Base-by-base conservation (phyloP, 2,329 filamentous ascomycete species). In the Ambrosiella cleistominuta region DNA sequence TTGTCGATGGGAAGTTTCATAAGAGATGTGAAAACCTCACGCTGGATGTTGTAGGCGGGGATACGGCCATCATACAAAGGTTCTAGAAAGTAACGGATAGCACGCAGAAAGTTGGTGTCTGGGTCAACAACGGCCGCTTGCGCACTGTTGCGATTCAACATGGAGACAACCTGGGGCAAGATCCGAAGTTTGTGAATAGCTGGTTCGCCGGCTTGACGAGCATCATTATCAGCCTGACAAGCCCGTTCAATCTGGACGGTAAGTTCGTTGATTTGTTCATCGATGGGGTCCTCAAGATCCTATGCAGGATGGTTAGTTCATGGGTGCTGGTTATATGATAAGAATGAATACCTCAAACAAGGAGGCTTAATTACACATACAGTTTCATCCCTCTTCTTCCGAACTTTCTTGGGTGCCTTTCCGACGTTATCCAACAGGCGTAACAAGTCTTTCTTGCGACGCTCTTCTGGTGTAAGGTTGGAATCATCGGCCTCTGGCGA, bases 71-170 rank as follows among this genome's bases (percentile, higher is more conserved):
- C 91, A 65, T 91, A 89, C 51, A 97, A 78, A 0, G 93, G 93
- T 68, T 98, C 93, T 19, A 98, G 79, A 77, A 97, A 97, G 77
- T 95, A 97, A 67, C 91, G 89, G 66, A 98, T 88, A 12, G 90
- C 87, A 70, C 95, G 88, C 44, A 98, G 75, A 62, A 98, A 85
- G 72, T 97, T 96, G 67, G 86, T 94, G 66, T 98, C 93, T 0
- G 91, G 91, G 64, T 96, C 91, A 45, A 96, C 82, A 54, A 97
- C 83, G 37, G 86, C 85, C 64, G 88, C 78, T 66, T 86, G 87
- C 36, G 91, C 81, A 57, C 86, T 88, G 70, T 91, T 95, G 66
- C 89, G 86, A 69, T 94, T 96, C 61, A 98, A 78, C 17, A 97
- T 77, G 49, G 83, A 82, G 52, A 90, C 83, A 12, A 98, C 93